Conservation (phyloP, 768 basidiomycete genomes). For the Boletellus emodensis region DNA sequence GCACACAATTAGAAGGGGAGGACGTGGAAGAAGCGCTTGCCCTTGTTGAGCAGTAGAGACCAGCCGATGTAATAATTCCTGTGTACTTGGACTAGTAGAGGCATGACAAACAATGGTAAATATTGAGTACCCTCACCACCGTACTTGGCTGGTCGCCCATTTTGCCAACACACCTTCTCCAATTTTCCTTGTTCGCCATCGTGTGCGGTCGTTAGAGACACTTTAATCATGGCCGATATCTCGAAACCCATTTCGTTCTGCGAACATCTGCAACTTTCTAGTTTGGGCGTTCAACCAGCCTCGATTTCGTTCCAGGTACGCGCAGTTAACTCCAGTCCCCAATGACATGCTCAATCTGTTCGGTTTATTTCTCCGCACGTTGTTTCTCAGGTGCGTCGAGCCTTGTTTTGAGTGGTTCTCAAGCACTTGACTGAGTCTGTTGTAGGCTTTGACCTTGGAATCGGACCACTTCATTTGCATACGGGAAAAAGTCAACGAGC, state of each 20-base stretch:
- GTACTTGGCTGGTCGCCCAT: slow-evolving; percentile 7
- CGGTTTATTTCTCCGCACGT: background rate
- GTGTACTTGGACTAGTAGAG: background rate
- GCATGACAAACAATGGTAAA: slow-evolving; percentile 33
- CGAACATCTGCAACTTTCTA: slow-evolving; percentile 92
- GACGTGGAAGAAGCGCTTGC: slow-evolving; percentile 75
- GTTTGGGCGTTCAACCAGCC: slow-evolving; percentile 91
- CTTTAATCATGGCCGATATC: slow-evolving; percentile 25
- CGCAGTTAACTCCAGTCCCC: slow-evolving; percentile 32
- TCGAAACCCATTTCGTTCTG: slow-evolving; percentile 82
- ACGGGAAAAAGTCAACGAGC: slow-evolving; percentile 90
- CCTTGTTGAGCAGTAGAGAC: slow-evolving; percentile 52
- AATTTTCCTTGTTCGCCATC: slow-evolving; percentile 11
- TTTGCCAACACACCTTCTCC: slow-evolving; percentile 23
- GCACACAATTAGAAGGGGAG: slow-evolving; percentile 45
- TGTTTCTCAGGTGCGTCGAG: slow-evolving; percentile 19
- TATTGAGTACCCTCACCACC: slow-evolving; percentile 19
- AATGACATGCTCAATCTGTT: slow-evolving; percentile 16
- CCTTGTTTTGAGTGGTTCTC: background rate
- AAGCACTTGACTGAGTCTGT: slow-evolving; percentile 1
- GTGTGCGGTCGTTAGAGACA: slow-evolving; percentile 18
- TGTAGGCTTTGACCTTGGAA: slow-evolving; percentile 87
- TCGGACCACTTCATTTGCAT: slow-evolving; percentile 98
- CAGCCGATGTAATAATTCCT: background rate
- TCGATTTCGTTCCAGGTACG: slow-evolving; percentile 94